Conservation (phyloP, 2,329 filamentous ascomycete species). For the Cordyceps cateniannulata region DNA sequence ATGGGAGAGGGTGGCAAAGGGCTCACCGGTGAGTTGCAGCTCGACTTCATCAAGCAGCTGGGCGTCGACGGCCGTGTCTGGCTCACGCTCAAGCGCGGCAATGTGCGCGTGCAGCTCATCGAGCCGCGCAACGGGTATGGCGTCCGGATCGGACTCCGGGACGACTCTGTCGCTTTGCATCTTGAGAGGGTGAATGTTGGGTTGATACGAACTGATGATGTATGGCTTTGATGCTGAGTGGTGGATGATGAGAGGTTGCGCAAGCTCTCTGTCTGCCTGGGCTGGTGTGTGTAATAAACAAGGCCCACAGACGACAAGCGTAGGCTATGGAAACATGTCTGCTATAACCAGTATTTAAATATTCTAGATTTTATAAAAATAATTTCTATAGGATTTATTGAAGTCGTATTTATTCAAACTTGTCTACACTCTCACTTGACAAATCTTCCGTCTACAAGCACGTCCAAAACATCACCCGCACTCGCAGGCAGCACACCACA, state of each 20-base stretch:
- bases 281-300: neutral
- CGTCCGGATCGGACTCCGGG: constrained; percentile 32
- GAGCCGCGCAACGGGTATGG: constrained; percentile 43
- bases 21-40: constrained; percentile 48
- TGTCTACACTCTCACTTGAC: too few relatives aligned
- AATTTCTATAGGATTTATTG: too few relatives aligned
- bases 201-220: neutral
- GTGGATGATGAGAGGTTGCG: neutral
- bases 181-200: neutral
- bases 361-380: too few relatives aligned
- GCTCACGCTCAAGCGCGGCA: constrained; percentile 39
- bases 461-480: too few relatives aligned
- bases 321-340: too few relatives aligned
- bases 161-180: constrained; percentile 21
- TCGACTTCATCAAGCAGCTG: constrained; percentile 54
- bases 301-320: neutral
- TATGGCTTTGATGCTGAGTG: neutral
- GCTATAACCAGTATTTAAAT: too few relatives aligned
- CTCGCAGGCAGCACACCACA: too few relatives aligned
- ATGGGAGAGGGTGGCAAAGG: too few relatives aligned
- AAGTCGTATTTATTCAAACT: too few relatives aligned
- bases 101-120: constrained; percentile 50
- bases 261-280: neutral
- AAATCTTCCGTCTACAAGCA: too few relatives aligned
- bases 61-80: constrained; percentile 34